Conservation (phyloP, 169 alveolate species). For the Besnoitia besnoiti region DNA sequence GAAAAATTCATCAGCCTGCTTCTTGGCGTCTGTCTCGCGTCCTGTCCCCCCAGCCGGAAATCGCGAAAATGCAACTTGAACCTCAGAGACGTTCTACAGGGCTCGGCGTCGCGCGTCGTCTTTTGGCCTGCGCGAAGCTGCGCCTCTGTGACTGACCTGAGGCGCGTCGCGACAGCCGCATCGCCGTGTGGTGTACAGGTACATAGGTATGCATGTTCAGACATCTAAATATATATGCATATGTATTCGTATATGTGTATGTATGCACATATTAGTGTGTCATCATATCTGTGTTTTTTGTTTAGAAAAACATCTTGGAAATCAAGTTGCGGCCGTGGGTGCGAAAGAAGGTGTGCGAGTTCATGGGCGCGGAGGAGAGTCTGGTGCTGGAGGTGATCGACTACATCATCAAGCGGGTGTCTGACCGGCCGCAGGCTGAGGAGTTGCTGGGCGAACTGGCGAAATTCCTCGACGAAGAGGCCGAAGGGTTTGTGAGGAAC, state of each 20-base stretch:
- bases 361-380: conserved; percentile 85
- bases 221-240: not conserved
- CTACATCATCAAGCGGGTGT: conserved; percentile 73
- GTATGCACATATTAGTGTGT: not conserved
- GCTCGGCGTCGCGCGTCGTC: too few species aligned
- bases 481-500: conserved; percentile 79
- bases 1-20: not conserved
- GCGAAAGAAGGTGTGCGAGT: conserved; percentile 77
- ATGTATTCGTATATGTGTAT: conserved; percentile 9
- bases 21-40: not conserved
- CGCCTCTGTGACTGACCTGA: too few species aligned
- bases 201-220: not conserved
- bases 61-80: too few species aligned
- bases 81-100: too few species aligned
- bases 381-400: conserved; percentile 79
- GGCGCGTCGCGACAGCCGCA: too few species aligned
- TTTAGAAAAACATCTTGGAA: conserved; percentile 69
- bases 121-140: too few species aligned
- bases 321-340: conserved; percentile 83
- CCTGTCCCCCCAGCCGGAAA: too few species aligned
- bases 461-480: conserved; percentile 83
- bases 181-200: too few species aligned
- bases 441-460: conserved; percentile 81
- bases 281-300: not conserved
- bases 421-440: conserved; percentile 77